These are phyloP conservation scores for Schizochytrium sp. DNA, from an alignment of 108 stramenopile genomes.

Conservation along the genomic window DNA sequence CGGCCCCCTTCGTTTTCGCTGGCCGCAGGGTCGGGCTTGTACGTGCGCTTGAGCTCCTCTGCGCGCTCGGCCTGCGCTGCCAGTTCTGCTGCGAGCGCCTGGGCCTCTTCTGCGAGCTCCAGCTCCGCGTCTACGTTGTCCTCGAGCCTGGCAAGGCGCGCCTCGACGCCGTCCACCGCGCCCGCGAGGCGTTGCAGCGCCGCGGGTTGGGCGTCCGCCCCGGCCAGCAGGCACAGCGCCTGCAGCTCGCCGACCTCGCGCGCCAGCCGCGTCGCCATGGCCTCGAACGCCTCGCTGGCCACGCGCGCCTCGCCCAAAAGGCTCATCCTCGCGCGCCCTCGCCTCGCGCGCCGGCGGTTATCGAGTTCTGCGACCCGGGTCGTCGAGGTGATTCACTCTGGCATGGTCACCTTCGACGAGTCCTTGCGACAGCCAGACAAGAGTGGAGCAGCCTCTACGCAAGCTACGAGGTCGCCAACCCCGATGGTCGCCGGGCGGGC, in stretches of 20 bases:
- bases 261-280: neutral
- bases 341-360: no score
- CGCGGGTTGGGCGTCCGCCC: neutral
- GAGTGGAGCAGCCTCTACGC: no score
- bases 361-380: no score
- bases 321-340: neutral
- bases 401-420: no score
- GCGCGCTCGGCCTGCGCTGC: neutral
- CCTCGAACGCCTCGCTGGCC: neutral
- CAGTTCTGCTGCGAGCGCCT: neutral
- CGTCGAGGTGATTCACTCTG: no score
- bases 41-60: neutral
- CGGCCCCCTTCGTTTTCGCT: neutral
- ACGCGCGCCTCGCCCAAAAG: neutral
- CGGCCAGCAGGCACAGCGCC: neutral
- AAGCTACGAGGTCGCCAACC: no score
- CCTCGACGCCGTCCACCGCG: neutral
- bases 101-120: neutral
- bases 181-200: neutral
- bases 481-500: no score
- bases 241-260: slow-evolving; percentile 12
- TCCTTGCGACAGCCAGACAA: no score
- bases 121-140: neutral
- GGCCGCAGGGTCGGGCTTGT: neutral
- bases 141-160: neutral